Evolutionary conservation across 1,139 yeast species (phyloP), one percentile per base, ranked within the genome.

Genomic region (Protomyces arabidopsidicola): DNA sequence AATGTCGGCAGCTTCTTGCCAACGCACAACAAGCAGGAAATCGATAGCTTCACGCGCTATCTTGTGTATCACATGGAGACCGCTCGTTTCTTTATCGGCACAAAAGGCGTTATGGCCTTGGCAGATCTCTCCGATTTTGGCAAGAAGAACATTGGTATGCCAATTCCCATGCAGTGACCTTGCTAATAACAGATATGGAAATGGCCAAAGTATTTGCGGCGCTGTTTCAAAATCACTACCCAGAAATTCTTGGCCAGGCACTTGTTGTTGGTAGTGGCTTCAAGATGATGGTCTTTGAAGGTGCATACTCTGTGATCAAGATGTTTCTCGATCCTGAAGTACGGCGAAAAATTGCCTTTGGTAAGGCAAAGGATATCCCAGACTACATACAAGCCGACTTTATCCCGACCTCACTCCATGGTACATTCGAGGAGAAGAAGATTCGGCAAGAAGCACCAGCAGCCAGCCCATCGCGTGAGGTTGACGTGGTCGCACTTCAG

Each of bases 101-200:
- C 83, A 65, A 87, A 87, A 1, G 77, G 80, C 24, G 90, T 85
- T 69, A 82, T 88, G 12, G 88, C 89, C 45, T 74, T 89, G 38
- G 89, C 88, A 71, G 96, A 89, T 73, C 74, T 89, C 71, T 76
- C 85, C 6, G 90, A 84, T 12, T 88, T 89, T 71, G 79, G 89
- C 22, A 27, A 63, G 12, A 55, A 60, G 22, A 62, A 63, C 35
- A 63, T 63, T 35, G 53, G 35, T 27, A 14, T 9, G 42, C 16
- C 5, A 14, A 10, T 12, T 8, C 4, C 31, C 31, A 20, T 45
- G 18, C 27, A 45, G 9, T 14, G 31, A 14, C 24, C 31, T 45
- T 45, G 38, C 35, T 34, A 50, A 50, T 20, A 20, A 9, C 20
- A 34, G 65, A 63, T 27, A 31, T 63, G 35, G 65, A 63, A 5